Conservation (phyloP, 768 basidiomycete species). For the Pholiota conissans region DNA sequence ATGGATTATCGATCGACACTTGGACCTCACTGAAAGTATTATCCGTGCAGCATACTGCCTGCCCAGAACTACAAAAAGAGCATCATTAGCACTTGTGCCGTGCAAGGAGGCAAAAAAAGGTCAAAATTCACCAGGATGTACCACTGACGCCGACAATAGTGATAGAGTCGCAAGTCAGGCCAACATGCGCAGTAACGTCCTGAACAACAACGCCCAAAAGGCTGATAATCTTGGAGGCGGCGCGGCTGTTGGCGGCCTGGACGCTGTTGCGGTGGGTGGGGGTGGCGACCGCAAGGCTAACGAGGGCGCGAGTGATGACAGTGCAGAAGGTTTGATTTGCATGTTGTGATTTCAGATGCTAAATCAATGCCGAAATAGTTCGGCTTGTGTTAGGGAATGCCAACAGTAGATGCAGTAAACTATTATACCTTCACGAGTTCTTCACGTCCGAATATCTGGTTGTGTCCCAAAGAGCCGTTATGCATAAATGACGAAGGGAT, state of each 20-base stretch:
- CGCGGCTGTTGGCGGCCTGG: slow-evolving; percentile 11
- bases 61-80: slow-evolving; percentile 19
- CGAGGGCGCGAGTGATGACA: slow-evolving; percentile 20
- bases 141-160: slow-evolving; percentile 22
- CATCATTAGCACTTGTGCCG: neutral
- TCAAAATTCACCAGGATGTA: slow-evolving; percentile 19
- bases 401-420: too few relatives aligned
- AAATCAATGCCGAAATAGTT: too few relatives aligned
- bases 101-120: neutral
- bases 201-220: slow-evolving; percentile 24
- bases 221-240: slow-evolving; percentile 15
- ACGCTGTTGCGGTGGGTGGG: slow-evolving; percentile 24
- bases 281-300: slow-evolving; percentile 22
- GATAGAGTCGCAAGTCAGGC: slow-evolving; percentile 27
- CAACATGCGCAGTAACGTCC: slow-evolving; percentile 24
- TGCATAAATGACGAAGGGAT: too few relatives aligned
- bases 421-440: too few relatives aligned
- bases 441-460: too few relatives aligned
- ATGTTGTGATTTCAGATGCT: slow-evolving; percentile 4
- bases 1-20: neutral
- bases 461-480: too few relatives aligned
- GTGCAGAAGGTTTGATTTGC: slow-evolving; percentile 21
- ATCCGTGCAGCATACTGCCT: slow-evolving; percentile 1
- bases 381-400: too few relatives aligned
- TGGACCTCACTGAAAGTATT: slow-evolving; percentile 25